phyloP scores from a whole-genome alignment of 2,329 filamentous ascomycete genomes.

The Pyrenophora tritici-repentis region DNA sequence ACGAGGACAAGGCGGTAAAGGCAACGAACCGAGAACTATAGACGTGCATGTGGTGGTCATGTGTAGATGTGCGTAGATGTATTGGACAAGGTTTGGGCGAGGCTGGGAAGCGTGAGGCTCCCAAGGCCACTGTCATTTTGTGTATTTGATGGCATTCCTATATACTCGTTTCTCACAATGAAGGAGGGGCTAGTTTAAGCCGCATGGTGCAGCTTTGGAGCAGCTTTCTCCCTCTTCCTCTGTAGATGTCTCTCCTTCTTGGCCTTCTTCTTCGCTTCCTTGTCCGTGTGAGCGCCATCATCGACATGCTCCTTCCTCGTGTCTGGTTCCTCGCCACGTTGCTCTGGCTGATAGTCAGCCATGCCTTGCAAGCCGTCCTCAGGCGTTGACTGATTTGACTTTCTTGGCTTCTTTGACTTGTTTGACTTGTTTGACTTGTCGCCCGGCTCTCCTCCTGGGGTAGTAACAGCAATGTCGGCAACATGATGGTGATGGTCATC shows the following conservation, averaged over 20 bases:
- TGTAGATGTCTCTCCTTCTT: constrained; percentile 61
- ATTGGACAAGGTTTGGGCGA: neutral
- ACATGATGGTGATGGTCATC: constrained; percentile 26
- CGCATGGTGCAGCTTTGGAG: constrained; percentile 34
- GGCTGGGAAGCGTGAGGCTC: too few species aligned
- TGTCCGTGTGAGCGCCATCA: constrained; percentile 47
- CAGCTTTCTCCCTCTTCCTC: constrained; percentile 47
- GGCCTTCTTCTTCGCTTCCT: constrained; percentile 59
- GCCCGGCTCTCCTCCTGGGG: constrained; percentile 2
- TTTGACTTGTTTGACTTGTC: constrained; percentile 18
- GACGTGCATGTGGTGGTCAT: constrained; percentile 13
- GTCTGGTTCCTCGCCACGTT: constrained; percentile 29
- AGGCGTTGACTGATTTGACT: neutral
- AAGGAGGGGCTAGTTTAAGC: constrained; percentile 7
- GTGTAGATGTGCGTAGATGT: neutral
- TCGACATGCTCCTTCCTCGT: constrained; percentile 38
- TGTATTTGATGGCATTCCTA: neutral
- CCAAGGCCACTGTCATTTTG: neutral
- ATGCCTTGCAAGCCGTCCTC: constrained; percentile 49
- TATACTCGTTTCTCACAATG: too few species aligned
- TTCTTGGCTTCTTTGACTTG: too few species aligned
- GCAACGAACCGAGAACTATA: constrained; percentile 78
- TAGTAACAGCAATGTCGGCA: constrained; percentile 4
- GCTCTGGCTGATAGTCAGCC: constrained; percentile 48
- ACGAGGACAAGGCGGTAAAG: constrained; percentile 66